Evolutionary conservation across 2,329 filamentous ascomycete species (phyloP).

Genomic region (Colletotrichum sansevieriae): DNA sequence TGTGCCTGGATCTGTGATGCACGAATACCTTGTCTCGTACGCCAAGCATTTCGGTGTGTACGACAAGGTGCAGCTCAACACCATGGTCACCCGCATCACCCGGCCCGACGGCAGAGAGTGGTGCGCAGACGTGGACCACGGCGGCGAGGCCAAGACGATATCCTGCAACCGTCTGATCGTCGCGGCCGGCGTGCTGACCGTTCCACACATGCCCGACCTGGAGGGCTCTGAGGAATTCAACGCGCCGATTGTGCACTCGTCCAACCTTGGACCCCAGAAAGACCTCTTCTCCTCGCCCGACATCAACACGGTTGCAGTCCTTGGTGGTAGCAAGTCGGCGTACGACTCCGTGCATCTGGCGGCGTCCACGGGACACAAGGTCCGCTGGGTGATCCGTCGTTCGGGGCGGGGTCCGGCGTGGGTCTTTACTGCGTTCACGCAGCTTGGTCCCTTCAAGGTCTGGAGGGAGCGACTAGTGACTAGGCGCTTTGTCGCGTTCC

Average conservation of each 20-base stretch:
- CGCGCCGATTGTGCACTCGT: conserved; percentile 69
- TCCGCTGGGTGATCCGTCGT: conserved; percentile 70
- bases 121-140: conserved; percentile 43
- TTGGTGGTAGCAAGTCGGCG: conserved; percentile 73
- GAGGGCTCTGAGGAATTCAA: conserved; percentile 63
- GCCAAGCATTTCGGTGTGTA: conserved; percentile 65
- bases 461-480: conserved; percentile 64
- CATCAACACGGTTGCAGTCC: conserved; percentile 60
- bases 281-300: conserved; percentile 50
- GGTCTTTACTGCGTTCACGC: conserved; percentile 61
- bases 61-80: conserved; percentile 62
- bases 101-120: conserved; percentile 53
- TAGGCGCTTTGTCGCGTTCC: conserved; percentile 60
- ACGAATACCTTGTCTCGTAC: conserved; percentile 69
- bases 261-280: conserved; percentile 58
- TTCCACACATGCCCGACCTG: conserved; percentile 67
- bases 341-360: conserved; percentile 74
- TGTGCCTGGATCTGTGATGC: conserved; percentile 68
- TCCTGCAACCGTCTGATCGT: conserved; percentile 66
- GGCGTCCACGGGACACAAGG: conserved; percentile 64
- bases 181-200: conserved; percentile 71
- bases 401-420: conserved; percentile 68
- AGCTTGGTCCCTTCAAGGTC: conserved; percentile 63
- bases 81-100: conserved; percentile 62
- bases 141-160: conserved; percentile 36